A percentile compares a stretch with the other conserved stretches of the same genome.
Conservation (phyloP, 768 basidiomycete species). For the Hypholoma sublateritium region DNA sequence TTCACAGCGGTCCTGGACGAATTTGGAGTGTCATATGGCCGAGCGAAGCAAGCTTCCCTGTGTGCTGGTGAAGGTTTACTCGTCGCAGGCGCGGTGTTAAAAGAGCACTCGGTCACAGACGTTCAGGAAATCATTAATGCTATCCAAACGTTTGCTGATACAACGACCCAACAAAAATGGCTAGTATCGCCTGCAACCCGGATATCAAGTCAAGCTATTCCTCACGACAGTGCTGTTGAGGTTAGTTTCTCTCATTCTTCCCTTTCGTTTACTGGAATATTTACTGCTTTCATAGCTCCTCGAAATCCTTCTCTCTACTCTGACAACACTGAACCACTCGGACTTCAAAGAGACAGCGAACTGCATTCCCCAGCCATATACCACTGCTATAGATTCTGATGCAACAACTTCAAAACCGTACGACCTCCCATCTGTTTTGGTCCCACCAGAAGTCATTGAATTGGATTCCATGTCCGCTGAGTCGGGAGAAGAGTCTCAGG, state of each 20-base stretch:
- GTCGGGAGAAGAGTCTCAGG: slow-evolving; percentile 65
- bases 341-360: slow-evolving; percentile 57
- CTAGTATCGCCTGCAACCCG: slow-evolving; percentile 63
- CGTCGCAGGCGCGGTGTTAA: slow-evolving; percentile 69
- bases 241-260: slow-evolving; percentile 31
- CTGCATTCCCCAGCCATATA: slow-evolving; percentile 68
- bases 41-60: slow-evolving; percentile 77
- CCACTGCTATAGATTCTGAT: slow-evolving; percentile 44
- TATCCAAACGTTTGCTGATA: slow-evolving; percentile 71
- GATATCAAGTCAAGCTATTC: slow-evolving; percentile 43
- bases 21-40: slow-evolving; percentile 83
- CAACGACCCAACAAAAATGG: slow-evolving; percentile 54
- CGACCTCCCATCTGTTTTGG: slow-evolving; percentile 74
- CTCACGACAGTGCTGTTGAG: slow-evolving; percentile 60
- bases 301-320: slow-evolving; percentile 64
- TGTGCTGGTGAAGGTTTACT: slow-evolving; percentile 83
- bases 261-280: not conserved
- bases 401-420: slow-evolving; percentile 46
- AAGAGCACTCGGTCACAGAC: slow-evolving; percentile 55
- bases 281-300: slow-evolving; percentile 53
- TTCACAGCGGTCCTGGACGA: slow-evolving; percentile 88
- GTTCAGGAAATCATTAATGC: slow-evolving; percentile 68
- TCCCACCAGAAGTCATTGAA: slow-evolving; percentile 87
- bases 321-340: slow-evolving; percentile 59
- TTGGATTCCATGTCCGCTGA: slow-evolving; percentile 70